These are phyloP conservation scores for Ceratorhiza oryzae-sativae DNA, from an alignment of 1,284 basidiomycete genomes.

Conservation along the genomic window DNA sequence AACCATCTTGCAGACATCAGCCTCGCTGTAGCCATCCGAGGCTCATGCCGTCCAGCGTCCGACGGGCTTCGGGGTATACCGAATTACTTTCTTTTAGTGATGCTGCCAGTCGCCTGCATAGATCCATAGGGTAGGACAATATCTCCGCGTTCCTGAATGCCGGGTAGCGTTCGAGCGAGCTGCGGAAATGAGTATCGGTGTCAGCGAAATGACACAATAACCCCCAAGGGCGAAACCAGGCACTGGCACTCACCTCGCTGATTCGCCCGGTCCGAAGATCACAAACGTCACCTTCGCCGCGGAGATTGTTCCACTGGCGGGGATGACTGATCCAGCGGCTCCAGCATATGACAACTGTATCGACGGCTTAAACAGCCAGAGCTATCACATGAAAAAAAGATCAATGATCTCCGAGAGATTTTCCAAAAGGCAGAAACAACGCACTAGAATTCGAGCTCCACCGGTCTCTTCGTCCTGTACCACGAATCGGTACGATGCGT, in stretches of 20 bases:
- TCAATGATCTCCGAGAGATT: background rate
- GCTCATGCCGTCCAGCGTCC: slow-evolving; percentile 76
- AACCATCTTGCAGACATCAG: background rate
- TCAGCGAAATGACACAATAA: slow-evolving; percentile 10
- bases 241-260: slow-evolving; percentile 57
- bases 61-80: slow-evolving; percentile 74
- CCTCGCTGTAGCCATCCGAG: slow-evolving; percentile 72
- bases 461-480: slow-evolving; percentile 84
- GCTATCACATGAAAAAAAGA: slow-evolving; percentile 53
- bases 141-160: slow-evolving; percentile 81
- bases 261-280: slow-evolving; percentile 64
- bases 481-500: slow-evolving; percentile 88
- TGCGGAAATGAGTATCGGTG: slow-evolving; percentile 49
- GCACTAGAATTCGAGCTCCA: slow-evolving; percentile 74
- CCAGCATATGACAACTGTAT: slow-evolving; percentile 76
- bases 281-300: slow-evolving; percentile 80
- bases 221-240: background rate
- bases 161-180: slow-evolving; percentile 46
- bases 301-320: slow-evolving; percentile 66
- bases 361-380: slow-evolving; percentile 91
- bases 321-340: slow-evolving; percentile 62
- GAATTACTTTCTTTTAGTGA: slow-evolving; percentile 74
- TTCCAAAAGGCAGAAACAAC: slow-evolving; percentile 46
- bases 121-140: slow-evolving; percentile 73
- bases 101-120: slow-evolving; percentile 70